Base-by-base conservation (phyloP, 192 early-diverging fungal species). In the Martensiomyces pterosporus region DNA sequence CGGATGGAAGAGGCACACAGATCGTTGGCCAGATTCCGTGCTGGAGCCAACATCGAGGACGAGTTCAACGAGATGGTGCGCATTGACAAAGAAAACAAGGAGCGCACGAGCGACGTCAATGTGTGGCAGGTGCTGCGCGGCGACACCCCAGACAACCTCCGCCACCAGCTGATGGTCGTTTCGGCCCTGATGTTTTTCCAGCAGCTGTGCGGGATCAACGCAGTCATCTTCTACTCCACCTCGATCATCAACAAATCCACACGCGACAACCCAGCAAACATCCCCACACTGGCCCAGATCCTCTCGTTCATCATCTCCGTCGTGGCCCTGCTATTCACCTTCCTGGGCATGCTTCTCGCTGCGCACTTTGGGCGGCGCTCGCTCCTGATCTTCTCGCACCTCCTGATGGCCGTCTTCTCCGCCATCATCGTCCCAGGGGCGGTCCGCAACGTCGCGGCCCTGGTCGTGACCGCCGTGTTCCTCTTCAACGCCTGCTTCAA, bases 171-270 rank as follows among this genome's bases (percentile, higher is more conserved):
- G 0, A 27, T 89, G 22, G 76, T 76, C 19, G 82, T 83, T 12
- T 69, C 85, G 13, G 50, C 73, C 3, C 48, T 91, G 13, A 81
- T 90, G 64, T 70, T 86, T 12, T 63, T 80, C 45, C 91, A 94
- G 67, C 91, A 94, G 73, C 77, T 91, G 33, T 81, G 79, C 40
- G 91, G 88, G 18, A 90, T 94, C 66, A 91, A 89, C 57, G 88
- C 85, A 15, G 80, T 90, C 27, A 85, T 90, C 47, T 90, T 85
- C 64, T 94, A 92, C 55, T 84, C 80, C 7, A 87, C 91, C 2
- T 83, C 82, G 1, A 89, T 92, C 39, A 84, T 92, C 75, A 75
- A 75, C 56, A 41, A 46, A 25, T 76, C 36, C 34, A 83, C 57
- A 0, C 39, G 48, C 22, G 57, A 49, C 36, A 53, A 47, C 18